phyloP scores from a whole-genome alignment of 768 basidiomycete genomes.

The Filobasidium wieringae region DNA sequence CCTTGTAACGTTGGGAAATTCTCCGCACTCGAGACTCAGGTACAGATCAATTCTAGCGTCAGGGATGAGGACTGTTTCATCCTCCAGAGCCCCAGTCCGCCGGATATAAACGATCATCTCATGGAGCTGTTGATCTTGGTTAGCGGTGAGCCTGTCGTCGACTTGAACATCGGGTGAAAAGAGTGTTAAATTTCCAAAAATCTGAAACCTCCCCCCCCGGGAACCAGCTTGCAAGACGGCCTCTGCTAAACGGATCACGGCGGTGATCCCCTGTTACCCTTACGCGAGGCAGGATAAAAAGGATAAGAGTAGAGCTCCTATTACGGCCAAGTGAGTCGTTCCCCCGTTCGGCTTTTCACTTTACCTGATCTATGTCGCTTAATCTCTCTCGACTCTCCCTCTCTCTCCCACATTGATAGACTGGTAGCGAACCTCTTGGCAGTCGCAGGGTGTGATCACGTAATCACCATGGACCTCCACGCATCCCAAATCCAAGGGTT shows the following conservation, averaged over 20 bases:
- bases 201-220: background rate
- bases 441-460: slow-evolving; percentile 82
- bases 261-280: slow-evolving; percentile 93
- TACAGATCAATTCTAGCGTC: slow-evolving; percentile 86
- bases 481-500: slow-evolving; percentile 99
- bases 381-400: background rate
- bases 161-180: too few relatives aligned
- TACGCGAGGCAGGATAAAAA: slow-evolving; percentile 98
- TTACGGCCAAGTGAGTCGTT: slow-evolving; percentile 64
- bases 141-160: slow-evolving; percentile 46
- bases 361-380: too few relatives aligned
- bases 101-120: slow-evolving; percentile 66
- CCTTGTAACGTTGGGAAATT: slow-evolving; percentile 78
- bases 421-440: slow-evolving; percentile 91
- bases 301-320: slow-evolving; percentile 95
- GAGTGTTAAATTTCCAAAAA: background rate
- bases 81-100: slow-evolving; percentile 52
- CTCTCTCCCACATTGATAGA: slow-evolving; percentile 15
- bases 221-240: slow-evolving; percentile 77
- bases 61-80: slow-evolving; percentile 99
- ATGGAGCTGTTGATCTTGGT: slow-evolving; percentile 99
- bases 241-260: slow-evolving; percentile 94
- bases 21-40: slow-evolving; percentile 80
- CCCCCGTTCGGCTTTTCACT: background rate
- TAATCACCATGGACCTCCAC: slow-evolving; percentile 99